phyloP scores from a whole-genome alignment of 208 protist genomes.

The Acanthamoeba culbertsoni region DNA sequence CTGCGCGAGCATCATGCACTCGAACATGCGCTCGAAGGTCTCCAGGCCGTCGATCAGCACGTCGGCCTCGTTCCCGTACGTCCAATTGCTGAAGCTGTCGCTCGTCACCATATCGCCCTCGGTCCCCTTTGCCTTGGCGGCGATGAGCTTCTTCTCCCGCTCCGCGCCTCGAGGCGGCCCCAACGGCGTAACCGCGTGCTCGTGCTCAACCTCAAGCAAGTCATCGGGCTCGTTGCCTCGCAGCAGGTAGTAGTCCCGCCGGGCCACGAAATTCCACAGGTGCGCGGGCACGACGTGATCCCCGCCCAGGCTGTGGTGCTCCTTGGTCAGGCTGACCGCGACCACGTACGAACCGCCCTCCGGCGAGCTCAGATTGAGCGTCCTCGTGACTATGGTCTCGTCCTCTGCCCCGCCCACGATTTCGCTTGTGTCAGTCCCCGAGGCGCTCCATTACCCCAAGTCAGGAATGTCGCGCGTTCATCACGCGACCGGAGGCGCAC shows the following conservation, averaged over 20 bases:
- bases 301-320: constrained; percentile 19
- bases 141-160: not conserved
- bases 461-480: no score
- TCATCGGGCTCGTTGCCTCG: not conserved
- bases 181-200: not conserved
- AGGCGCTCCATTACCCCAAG: no score
- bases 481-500: not conserved
- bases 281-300: not conserved
- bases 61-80: constrained; percentile 71
- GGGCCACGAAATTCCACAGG: not conserved
- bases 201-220: not conserved
- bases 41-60: constrained; percentile 78
- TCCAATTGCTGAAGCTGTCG: constrained; percentile 62
- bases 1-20: constrained; percentile 76
- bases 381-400: constrained; percentile 60
- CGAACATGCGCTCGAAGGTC: constrained; percentile 77
- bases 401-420: constrained; percentile 13
- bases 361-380: constrained; percentile 66
- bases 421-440: no score
- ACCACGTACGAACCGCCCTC: constrained; percentile 72
- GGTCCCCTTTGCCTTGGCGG: not conserved
- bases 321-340: constrained; percentile 68
- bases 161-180: no score
- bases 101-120: constrained; percentile 48
- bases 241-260: constrained; percentile 41